Evolutionary conservation across 371 early-diverging fungal species (phyloP), one percentile per base, ranked within the genome.

Genomic region (Lichtheimia ramosa): DNA sequence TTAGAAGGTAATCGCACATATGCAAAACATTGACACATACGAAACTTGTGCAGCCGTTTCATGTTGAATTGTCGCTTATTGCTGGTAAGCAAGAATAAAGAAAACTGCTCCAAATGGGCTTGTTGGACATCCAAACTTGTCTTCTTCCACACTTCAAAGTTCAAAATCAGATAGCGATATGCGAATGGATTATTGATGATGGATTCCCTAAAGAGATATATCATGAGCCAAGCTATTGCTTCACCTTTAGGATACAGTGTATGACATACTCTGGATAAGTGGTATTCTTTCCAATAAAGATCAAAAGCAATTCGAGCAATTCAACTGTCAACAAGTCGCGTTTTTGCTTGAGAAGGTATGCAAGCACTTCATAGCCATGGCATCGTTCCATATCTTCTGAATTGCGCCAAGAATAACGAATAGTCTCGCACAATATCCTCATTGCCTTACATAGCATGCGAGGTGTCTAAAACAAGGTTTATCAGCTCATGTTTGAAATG

Each of bases 341-440:
- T 67, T 89, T 90, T 52, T 79, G 74, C 54, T 87, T 89, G 21
- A 92, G 46, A 5, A 92, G 61, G 50, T 78, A 79, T 0, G 86
- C 87, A n/a, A 90, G 68, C 20, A 89, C 83, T 60, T 90, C 90
- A 52, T 90, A 92, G 2, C 89, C 87, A 66, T 87, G 84, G 23
- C 76, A 75, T 18, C 84, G 73, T 56, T 89, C 89, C 89, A 90
- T 90, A 51, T 90, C 90, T 58, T 87, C 89, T 0, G 85, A 81
- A 59, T 89, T 86, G 16, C 90, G 61, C 89, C 89, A 89, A 27
- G 83, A 86, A 62, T 83, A 84, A 12, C 83, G 75, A 51, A 92
- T 82, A 15, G 81, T 68, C 49, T 88, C 84, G 43, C 86, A 85
- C 5, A 90, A 58, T 40, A 89, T 69, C 14, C 79, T 67, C n/a